Evolutionary conservation across 768 basidiomycete genomes (phyloP), one percentile per base, ranked within the genome.

Genomic region (Tulasnella sp.): DNA sequence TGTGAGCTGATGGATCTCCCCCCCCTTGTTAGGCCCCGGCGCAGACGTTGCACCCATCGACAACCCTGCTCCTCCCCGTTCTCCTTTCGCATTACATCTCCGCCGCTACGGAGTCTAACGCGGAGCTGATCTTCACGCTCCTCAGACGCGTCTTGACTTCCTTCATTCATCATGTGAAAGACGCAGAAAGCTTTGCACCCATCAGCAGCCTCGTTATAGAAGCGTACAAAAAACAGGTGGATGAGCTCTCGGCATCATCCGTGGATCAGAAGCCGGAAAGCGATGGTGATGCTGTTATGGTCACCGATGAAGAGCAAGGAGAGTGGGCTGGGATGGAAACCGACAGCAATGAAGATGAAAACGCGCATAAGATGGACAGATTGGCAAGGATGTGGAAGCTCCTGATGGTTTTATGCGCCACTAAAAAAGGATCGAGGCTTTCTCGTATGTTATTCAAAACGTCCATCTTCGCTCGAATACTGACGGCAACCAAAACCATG

Each of bases 111-210:
- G 73, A 45, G 66, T 68, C 30, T 71, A 41, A 76, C 3, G 76
- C 17, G 11, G 61, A 15, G 42, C 60, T 68, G 17, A 76, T 80
- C 0, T 76, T 75, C 60, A 81, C 75, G 0, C 76, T 88, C 26
- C 67, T 88, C 30, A 83, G 86, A 8, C 81, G 90, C 32, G 73
- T 85, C 0, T 72, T 91, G 1, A 94, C 90, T 0, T 84, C 90
- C 0, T 72, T 91, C 10, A 81, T 86, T 19, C 93, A 95, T 67
- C 90, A 95, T 65, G 84, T 85, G 69, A 85, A 84, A 64, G 76
- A 76, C 23, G 71, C 84, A 0, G 82, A 85, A 23, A 78, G 83
- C 51, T 90, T 86, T 67, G 67, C 76, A 3, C 66, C 76, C 0
- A 64, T 88, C 1, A 77, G 78, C 1, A 81, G 86, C 17, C 64